phyloP scores from a whole-genome alignment of 2,329 filamentous ascomycete genomes.

The Tympanopsis confertula region DNA sequence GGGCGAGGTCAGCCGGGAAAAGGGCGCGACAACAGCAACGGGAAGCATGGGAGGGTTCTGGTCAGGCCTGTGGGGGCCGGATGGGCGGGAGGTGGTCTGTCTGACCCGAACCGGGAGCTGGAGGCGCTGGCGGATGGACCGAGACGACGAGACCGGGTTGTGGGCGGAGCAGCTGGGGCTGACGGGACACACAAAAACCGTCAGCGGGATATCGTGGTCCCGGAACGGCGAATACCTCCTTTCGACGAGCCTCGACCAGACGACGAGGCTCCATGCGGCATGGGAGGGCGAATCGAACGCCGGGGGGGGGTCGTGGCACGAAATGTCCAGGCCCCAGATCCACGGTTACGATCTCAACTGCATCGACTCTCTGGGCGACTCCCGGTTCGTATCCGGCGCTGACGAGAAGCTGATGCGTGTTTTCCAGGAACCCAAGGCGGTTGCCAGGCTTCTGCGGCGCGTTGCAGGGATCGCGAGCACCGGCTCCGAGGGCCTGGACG shows the following conservation, averaged over 20 bases:
- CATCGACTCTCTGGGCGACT: conserved; percentile 61
- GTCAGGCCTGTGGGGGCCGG: conserved; percentile 83
- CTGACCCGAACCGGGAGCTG: conserved; percentile 88
- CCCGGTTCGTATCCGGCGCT: conserved; percentile 82
- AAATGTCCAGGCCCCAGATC: conserved; percentile 90
- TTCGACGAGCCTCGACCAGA: conserved; percentile 85
- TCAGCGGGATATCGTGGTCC: conserved; percentile 77
- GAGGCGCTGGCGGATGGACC: conserved; percentile 61
- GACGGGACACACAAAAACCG: conserved; percentile 71
- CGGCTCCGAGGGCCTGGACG: conserved; percentile 16
- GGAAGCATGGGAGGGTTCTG: conserved; percentile 94
- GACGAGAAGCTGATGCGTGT: conserved; percentile 97
- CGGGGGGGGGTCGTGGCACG: conserved; percentile 63
- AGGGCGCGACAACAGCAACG: conserved; percentile 91
- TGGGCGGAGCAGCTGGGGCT: conserved; percentile 73
- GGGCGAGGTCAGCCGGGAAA: conserved; percentile 87
- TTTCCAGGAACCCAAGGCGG: conserved; percentile 77
- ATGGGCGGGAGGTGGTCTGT: conserved; percentile 63
- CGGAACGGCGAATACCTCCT: conserved; percentile 72
- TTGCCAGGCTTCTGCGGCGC: conserved; percentile 60
- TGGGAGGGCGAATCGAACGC: conserved; percentile 44
- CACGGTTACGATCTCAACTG: conserved; percentile 98
- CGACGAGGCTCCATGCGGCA: conserved; percentile 71
- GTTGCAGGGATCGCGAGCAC: conserved; percentile 48
- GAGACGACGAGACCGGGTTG: conserved; percentile 43